These are phyloP conservation scores for Phlyctochytrium arcticum DNA, from an alignment of 192 early-diverging fungal species.

Conservation along the genomic window DNA sequence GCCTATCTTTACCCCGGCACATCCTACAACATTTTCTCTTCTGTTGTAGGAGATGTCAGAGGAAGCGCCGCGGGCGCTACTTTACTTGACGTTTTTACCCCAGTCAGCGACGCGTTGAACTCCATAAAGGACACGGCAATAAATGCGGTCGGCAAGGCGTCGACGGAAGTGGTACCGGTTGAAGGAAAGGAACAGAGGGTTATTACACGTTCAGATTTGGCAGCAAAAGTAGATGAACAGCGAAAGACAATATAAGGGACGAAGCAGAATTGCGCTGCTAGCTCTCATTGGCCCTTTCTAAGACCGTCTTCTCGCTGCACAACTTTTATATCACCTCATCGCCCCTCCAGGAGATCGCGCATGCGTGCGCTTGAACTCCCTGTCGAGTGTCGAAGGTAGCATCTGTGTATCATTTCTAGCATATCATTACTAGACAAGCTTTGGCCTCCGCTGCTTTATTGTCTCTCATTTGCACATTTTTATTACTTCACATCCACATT, in stretches of 20 bases:
- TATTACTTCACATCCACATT: too few relatives aligned
- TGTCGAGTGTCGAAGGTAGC: too few relatives aligned
- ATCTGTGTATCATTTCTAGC: too few relatives aligned
- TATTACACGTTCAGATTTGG: neutral
- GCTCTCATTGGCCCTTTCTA: too few relatives aligned
- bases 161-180: neutral
- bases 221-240: neutral
- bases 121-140: neutral
- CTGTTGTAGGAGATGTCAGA: neutral
- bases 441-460: too few relatives aligned
- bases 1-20: constrained; percentile 21
- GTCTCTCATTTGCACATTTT: too few relatives aligned
- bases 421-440: too few relatives aligned
- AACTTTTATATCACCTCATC: too few relatives aligned
- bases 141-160: neutral
- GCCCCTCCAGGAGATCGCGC: too few relatives aligned
- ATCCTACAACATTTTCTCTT: constrained; percentile 14
- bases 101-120: neutral
- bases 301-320: too few relatives aligned
- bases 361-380: too few relatives aligned
- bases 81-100: neutral
- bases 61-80: neutral
- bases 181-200: neutral
- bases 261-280: too few relatives aligned
- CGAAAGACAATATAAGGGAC: neutral